Evolutionary conservation across 257 asterid species (phyloP).

Genomic region (Perilla frutescens): DNA sequence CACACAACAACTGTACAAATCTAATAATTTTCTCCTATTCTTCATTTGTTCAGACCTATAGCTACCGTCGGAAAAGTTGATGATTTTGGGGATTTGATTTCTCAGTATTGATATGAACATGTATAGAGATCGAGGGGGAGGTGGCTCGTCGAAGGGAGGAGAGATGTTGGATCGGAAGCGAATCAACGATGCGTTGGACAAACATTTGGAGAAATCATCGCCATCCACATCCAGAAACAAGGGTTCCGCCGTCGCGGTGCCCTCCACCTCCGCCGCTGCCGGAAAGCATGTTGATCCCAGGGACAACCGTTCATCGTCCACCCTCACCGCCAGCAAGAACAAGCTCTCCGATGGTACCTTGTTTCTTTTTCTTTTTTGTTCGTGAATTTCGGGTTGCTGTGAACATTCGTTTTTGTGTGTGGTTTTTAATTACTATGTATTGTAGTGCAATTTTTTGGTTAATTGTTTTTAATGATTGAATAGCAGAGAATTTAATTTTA

Average conservation of each 20-base stretch:
- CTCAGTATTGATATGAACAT: conserved; percentile 40
- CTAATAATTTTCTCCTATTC: conserved; percentile 6
- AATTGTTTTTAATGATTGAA: conserved; percentile 23
- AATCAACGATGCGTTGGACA: conserved; percentile 91
- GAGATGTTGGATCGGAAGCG: conserved; percentile 96
- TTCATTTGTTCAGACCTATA: conserved; percentile 7
- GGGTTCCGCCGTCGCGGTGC: conserved; percentile 54
- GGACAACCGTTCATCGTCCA: conserved; percentile 54
- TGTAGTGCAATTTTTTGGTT: background rate
- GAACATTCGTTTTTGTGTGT: background rate
- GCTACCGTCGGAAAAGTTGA: conserved; percentile 3
- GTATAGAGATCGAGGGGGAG: conserved; percentile 86
- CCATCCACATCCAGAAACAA: conserved; percentile 85
- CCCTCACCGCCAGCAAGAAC: conserved; percentile 57
- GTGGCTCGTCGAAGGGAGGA: conserved; percentile 73
- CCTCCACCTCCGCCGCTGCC: conserved; percentile 63
- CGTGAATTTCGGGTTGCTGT: background rate
- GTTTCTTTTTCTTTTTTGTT: background rate
- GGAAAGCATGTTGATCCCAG: conserved; percentile 68
- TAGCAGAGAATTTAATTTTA: conserved; percentile 8
- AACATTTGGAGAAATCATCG: conserved; percentile 89
- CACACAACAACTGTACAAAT: conserved; percentile 32
- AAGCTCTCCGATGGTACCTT: conserved; percentile 77
- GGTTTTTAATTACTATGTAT: background rate
- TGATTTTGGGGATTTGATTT: conserved; percentile 28